A percentile compares a stretch with the other conserved stretches of the same genome.
phyloP scores from a whole-genome alignment of 2,329 filamentous ascomycete species.

The Botrytis squamosa region DNA sequence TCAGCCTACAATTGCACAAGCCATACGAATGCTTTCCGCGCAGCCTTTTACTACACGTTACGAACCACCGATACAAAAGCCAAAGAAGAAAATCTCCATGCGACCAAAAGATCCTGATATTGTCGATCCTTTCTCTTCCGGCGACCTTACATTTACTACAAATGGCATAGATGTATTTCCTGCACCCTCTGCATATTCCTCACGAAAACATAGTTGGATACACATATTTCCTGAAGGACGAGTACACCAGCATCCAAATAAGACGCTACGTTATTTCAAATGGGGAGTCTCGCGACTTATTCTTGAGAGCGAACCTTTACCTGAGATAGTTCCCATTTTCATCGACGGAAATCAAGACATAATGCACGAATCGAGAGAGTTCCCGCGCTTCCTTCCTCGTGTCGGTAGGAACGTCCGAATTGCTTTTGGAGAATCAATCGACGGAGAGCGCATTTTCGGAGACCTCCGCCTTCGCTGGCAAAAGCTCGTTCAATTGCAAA shows the following conservation, averaged over 20 bases:
- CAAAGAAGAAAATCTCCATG: constrained; percentile 16
- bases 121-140: constrained; percentile 55
- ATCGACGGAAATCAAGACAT: constrained; percentile 84
- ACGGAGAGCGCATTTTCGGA: constrained; percentile 73
- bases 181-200: constrained; percentile 69
- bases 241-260: constrained; percentile 80
- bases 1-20: constrained; percentile 84
- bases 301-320: constrained; percentile 81
- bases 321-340: constrained; percentile 90
- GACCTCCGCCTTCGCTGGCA: constrained; percentile 75
- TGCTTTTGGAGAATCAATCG: constrained; percentile 75
- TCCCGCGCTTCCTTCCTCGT: constrained; percentile 78
- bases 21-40: constrained; percentile 75
- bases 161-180: constrained; percentile 64
- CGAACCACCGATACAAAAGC: constrained; percentile 12
- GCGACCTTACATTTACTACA: constrained; percentile 58
- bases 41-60: constrained; percentile 46
- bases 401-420: constrained; percentile 68
- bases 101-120: constrained; percentile 36
- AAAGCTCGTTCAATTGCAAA: constrained; percentile 57
- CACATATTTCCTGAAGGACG: constrained; percentile 96
- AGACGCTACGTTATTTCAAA: constrained; percentile 92
- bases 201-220: constrained; percentile 76
- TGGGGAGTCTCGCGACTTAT: constrained; percentile 94
- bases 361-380: constrained; percentile 81